Base-by-base conservation (phyloP, 345 rosid species). In the Aethionema arabicum region DNA sequence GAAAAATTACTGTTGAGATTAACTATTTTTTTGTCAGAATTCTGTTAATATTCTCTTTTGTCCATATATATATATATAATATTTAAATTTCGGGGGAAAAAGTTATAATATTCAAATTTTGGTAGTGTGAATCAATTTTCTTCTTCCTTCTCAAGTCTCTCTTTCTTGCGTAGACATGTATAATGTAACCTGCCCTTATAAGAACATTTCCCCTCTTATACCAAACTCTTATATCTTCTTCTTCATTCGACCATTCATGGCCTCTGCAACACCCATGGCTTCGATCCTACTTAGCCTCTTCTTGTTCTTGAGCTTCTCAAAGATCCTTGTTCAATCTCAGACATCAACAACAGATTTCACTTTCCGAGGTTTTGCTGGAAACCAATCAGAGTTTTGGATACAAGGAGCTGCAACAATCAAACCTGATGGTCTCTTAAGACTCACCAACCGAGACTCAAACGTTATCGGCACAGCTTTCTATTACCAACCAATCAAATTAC, bases 381-480 rank as follows among this genome's bases (percentile, higher is more conserved):
- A 44, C 11, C 3, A 41, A 14, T 14, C 72, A 2, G 10, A 7
- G 2, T 27, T 61, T 56, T 15, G 0, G 1, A 8, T 0, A 0
- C 0, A 4, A 11, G 65, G 51, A 61, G 11, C 44, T 36, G 67
- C 72, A 8, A 11, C 0, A 40, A 51, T 66, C 65, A 36, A 66
- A 61, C 43, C 59, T 4, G 59, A 56, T 32, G 76, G 76, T 5
- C 39, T 67, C 3, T 7, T 73, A 16, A 73, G 76, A 4, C 65
- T 73, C 54, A 73, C 72, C 11, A 55, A 67, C 37, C 63, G 35
- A 21, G 40, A 10, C 2, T 3, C 9, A 7, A 15, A 56, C 52
- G 68, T 56, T 0, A 50, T 46, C 4, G 76, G 76, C 2, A 41
- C 72, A 21, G 59, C 65, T 21, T 73, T 73, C 58, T 73, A 67